phyloP scores from a whole-genome alignment of 495 filamentous ascomycete species.

The Talaromyces thailandensis region DNA sequence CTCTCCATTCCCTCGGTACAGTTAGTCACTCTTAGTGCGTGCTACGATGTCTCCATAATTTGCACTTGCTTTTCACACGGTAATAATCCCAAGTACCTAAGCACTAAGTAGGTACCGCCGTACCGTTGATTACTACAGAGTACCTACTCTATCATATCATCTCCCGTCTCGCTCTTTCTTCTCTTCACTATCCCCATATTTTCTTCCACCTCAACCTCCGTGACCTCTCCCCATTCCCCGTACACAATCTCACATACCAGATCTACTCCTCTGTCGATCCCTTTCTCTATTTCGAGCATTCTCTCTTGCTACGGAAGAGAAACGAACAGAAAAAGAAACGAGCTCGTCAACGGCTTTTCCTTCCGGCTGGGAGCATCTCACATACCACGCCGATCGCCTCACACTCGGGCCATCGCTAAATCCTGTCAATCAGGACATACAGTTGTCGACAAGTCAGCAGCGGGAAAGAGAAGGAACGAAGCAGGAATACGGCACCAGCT shows the following conservation, averaged over 20 bases:
- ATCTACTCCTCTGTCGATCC: conserved; percentile 11
- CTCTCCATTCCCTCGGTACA: conserved; percentile 3
- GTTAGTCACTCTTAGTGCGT: neutral
- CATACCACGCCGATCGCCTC: conserved; percentile 10
- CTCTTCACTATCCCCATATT: neutral
- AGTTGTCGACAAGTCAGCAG: too few relatives aligned
- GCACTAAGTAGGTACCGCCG: neutral
- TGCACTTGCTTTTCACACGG: too few relatives aligned
- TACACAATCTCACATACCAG: neutral
- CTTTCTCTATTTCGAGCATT: neutral
- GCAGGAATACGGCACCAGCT: neutral
- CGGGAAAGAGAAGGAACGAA: conserved; percentile 10
- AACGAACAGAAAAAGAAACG: neutral
- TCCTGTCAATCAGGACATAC: neutral
- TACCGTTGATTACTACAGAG: neutral
- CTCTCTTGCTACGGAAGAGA: neutral
- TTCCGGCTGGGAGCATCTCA: conserved; percentile 4
- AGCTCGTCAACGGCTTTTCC: neutral
- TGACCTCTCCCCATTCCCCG: neutral
- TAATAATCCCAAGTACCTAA: too few relatives aligned
- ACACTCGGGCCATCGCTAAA: conserved; percentile 7
- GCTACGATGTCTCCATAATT: neutral
- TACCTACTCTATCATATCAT: neutral
- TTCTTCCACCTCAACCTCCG: neutral
- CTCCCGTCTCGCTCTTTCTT: neutral